Base-by-base conservation (phyloP, 2,329 filamentous ascomycete species). In the Colletotrichum orchidophilum region DNA sequence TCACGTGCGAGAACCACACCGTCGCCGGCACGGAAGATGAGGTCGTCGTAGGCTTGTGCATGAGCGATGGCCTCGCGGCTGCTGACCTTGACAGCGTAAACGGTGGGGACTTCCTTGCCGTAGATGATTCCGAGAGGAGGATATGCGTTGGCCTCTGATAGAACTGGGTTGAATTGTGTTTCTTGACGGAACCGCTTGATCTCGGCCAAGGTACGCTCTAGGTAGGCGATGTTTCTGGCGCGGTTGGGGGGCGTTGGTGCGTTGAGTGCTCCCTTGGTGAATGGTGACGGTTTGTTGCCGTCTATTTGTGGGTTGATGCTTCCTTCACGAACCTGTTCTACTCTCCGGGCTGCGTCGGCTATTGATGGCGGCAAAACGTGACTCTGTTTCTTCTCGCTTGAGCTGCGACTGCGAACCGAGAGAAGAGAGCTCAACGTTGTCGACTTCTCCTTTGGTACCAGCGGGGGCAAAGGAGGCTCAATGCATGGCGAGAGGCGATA, bases 1-100 rank as follows among this genome's bases (percentile, higher is more conserved):
- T 96, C 94, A 61, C 90, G 90, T 0, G 95, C 94, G 7, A 98
- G 87, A 65, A 96, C 94, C 0, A 98, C 95, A 0, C 95, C 96
- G 78, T 98, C 95, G 2, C 95, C 95, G 26, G 92, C 92, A 0
- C 93, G 92, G 82, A 98, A 98, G 0, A 94, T 89, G 2, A 98
- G 86, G 75, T 97, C 92, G 74, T 97, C 94, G 79, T 97, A 98
- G 0, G 90, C 92, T 80, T 97, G 94, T 0, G 90, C 84, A 72
- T 90, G 90, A 60, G 90, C 88, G 74, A 98, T 97, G 0, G 88
- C 91, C 64, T 96, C 94, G 3, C 88, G 86, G 2, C 90, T 90
- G 15, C 88, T 83, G 0, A 98, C 94, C 54, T 92, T 91, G 0
- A 94, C 94, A 0, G 92, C 94, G 78, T 91, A 94, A 1, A 97